Evolutionary conservation across 345 rosid species (phyloP).

Genomic region (Syzygium jambos): DNA sequence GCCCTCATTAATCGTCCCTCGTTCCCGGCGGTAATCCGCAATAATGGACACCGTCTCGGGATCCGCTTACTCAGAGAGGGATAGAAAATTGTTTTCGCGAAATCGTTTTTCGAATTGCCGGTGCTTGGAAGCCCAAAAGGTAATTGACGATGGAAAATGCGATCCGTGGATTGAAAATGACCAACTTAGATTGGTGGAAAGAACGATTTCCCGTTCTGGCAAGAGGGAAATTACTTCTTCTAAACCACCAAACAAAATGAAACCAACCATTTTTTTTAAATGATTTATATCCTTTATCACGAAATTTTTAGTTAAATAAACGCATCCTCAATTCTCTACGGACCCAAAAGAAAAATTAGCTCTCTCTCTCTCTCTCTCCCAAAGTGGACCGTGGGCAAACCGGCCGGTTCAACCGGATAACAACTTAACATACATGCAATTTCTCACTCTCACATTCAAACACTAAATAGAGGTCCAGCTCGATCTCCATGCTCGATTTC

Average conservation of each 20-base stretch:
- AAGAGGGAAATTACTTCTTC: background rate
- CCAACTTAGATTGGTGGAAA: background rate
- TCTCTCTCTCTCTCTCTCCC: too few relatives aligned
- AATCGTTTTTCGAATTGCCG: background rate
- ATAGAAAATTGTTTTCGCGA: accelerated
- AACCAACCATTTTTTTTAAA: background rate
- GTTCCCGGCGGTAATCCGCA: background rate
- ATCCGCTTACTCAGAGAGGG: background rate
- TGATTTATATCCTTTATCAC: background rate
- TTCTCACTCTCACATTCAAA: background rate
- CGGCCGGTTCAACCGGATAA: accelerated
- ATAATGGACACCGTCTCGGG: background rate
- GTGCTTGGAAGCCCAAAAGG: background rate
- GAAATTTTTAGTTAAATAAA: background rate
- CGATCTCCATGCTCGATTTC: background rate
- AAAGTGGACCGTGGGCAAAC: background rate
- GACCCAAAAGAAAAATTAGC: too few relatives aligned
- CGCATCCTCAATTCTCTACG: accelerated
- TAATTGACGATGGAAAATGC: accelerated
- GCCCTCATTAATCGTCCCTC: background rate
- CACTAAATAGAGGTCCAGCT: background rate
- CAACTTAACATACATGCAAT: background rate
- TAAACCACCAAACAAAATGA: background rate
- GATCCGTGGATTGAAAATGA: background rate
- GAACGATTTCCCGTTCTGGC: background rate